Conservation (phyloP, 2,329 filamentous ascomycete species). For the Cordyceps sp. region DNA sequence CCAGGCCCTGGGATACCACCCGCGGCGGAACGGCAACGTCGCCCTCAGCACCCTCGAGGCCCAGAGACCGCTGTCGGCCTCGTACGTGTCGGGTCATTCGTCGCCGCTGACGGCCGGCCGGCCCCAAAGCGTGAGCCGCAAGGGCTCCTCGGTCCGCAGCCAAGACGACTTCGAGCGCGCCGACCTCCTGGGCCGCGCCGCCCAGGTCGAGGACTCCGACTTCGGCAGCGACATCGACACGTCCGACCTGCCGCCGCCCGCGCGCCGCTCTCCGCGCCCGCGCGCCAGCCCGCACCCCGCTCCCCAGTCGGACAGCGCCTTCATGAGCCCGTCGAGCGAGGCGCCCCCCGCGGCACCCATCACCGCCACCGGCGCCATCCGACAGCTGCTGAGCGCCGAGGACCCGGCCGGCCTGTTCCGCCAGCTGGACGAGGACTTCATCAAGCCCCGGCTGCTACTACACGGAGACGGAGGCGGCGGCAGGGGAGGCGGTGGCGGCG, state of each 20-base stretch:
- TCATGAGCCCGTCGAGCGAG: slow-evolving; percentile 13
- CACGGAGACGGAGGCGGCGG: slow-evolving; percentile 40
- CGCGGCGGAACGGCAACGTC: slow-evolving; percentile 47
- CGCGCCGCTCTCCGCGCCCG: slow-evolving; percentile 23
- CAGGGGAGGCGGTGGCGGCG: slow-evolving; percentile 10
- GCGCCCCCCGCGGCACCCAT: slow-evolving; percentile 24
- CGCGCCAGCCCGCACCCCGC: slow-evolving; percentile 9
- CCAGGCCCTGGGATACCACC: slow-evolving; percentile 60
- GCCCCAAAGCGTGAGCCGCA: slow-evolving; percentile 33
- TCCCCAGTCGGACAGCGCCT: slow-evolving; percentile 12
- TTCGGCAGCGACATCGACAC: slow-evolving; percentile 47
- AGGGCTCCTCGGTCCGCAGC: slow-evolving; percentile 23
- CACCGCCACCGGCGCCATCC: slow-evolving; percentile 62
- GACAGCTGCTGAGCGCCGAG: slow-evolving; percentile 66
- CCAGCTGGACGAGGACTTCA: slow-evolving; percentile 88
- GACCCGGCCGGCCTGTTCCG: slow-evolving; percentile 83
- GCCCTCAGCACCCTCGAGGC: slow-evolving; percentile 34
- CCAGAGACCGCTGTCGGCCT: slow-evolving; percentile 15
- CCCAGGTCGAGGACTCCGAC: slow-evolving; percentile 35
- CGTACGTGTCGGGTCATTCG: slow-evolving; percentile 36
- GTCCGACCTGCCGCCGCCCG: slow-evolving; percentile 48
- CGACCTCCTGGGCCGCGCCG: slow-evolving; percentile 36
- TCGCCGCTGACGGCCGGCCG: slow-evolving; percentile 28
- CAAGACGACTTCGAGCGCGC: slow-evolving; percentile 33
- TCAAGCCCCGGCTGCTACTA: slow-evolving; percentile 78